Evolutionary conservation across 371 early-diverging fungal genomes (phyloP), one percentile per base, ranked within the genome.

Genomic region (Blyttiomyces sp.): DNA sequence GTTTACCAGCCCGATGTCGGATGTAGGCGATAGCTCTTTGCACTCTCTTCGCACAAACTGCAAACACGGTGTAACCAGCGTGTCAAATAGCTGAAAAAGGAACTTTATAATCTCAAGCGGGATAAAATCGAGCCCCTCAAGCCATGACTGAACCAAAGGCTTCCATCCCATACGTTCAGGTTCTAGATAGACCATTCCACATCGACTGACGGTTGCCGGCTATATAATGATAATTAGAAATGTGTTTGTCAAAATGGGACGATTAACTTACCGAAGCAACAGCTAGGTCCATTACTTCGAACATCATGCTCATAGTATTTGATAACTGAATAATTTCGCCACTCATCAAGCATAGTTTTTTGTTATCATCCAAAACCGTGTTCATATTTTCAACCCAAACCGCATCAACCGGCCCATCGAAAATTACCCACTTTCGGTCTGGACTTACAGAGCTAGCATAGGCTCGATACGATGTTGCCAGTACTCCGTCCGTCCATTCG

Each of bases 311-410:
- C 76, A 81, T 79, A 19, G 79, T 78, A 48, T 79, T 76, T 19
- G 76, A 73, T 23, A 86, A 72, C 63, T 81, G 83, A 44, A 86
- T 82, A 58, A 80, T 82, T 67, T 86, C 86, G 32, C 85, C 85
- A 48, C 76, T 78, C 75, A 76, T 80, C 42, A 84, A 56, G 60
- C 83, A 82, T n/a, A 86, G 67, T 51, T 77, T 77, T 61, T 80
- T 83, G 61, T 83, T 83, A 62, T 82, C 82, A 59, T 84, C 84
- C 49, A 86, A 60, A 4, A 86, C 82, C 32, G 81, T 80, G 60
- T 86, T 86, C 77, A 86, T 83, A 60, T 86, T 83, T 57, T 86
- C 86, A 33, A 83, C 71, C 81, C 83, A 83, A 27, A 83, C 69
- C 1, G 83, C 83, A 55, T 83, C 83, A 11, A 79, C 83, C 21